Base-by-base conservation (phyloP, 352 stramenopile genomes). In the Pythium phragmitis region DNA sequence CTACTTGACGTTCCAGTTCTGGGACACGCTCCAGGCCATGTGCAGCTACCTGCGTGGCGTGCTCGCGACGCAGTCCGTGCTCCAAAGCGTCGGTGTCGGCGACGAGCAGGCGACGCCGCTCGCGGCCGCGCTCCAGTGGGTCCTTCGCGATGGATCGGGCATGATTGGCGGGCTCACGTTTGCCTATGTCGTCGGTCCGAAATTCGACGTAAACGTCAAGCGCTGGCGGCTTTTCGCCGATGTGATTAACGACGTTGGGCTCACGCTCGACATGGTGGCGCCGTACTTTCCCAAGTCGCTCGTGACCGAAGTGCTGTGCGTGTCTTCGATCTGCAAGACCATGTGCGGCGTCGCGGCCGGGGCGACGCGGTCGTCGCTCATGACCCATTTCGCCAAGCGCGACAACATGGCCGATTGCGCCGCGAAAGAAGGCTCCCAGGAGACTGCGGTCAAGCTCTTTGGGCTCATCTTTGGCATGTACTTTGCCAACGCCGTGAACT, bases 211-310 rank as follows among this genome's bases (percentile, higher is more conserved):
- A 16, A 92, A 98, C 74, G 94, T 98, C 46, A 98, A 98, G 79
- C 87, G 97, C 74, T 99, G 96, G 87, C 79, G 96, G 30, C 79
- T 99, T 0, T 97, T 98, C 70, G 96, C 96, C 13, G 96, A 99
- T 81, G 82, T 98, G 30, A 94, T 98, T 53, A 98, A 98, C 73
- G 94, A 99, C 80, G 73, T 98, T 26, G 95, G 90, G 3, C 79
- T 99, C 16, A 97, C 92, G 39, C 69, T 98, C 2, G 84, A 92
- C 48, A 92, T 92, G 81, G 67, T 92, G 17, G 84, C 84, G 39
- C 84, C 84, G 0, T 82, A 87, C 68, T 88, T 88, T 54, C 81
- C 81, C n/a, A 64, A 21, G 21, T 21, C 65, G 52, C 57, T 88
- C 55, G 82, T 91, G 23, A 92, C 84, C 0, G 57, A 90, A 49